Base-by-base conservation (phyloP, 139 green algal genomes). In the Cymbomonas tetramitiformis region DNA sequence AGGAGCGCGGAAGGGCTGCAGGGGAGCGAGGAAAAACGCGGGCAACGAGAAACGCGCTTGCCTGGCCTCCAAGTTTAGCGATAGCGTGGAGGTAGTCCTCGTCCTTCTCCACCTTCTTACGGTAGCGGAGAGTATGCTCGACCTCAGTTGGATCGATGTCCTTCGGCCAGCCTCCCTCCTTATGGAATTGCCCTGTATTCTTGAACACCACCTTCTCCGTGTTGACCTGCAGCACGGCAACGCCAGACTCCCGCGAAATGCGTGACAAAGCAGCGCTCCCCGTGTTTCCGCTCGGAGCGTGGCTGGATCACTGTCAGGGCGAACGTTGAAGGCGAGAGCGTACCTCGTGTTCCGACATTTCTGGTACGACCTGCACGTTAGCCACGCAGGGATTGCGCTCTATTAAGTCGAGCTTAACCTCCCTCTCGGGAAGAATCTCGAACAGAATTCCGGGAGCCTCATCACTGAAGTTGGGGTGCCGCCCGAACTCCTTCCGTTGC, bases 91-190 rank as follows among this genome's bases (percentile, higher is more conserved):
- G 83, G 75, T 94, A 96, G 33, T 93, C 84, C 70, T 96, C 87
- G 51, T 95, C 87, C 67, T 93, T 92, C 70, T 96, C 87, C 21
- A 92, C 54, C 39, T 69, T 62, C 39, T 55, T 53, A 1, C 58
- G 51, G 56, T 66, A 91, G 28, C 88, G 68, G 38, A 88, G 83
- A 10, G 80, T 79, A 50, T 94, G 82, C 68, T 94, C 84, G 9
- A 76, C 75, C 56, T 95, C 87, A n/a, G 71, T 79, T 51, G 69
- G 80, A 63, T 96, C 87, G 10, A 96, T 72, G 30, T 96, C 88
- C 64, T 90, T 90, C 26, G 84, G 87, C 88, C 88, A 96, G 6
- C 88, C 86, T 5, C 86, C 87, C 61, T 95, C 83, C n/a, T n/a
- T n/a, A n/a, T n/a, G n/a, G 3, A 79, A 68, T 56, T 95, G 87